Evolutionary conservation across 441 rosid species (phyloP).

Genomic region (Adansonia gregorii): DNA sequence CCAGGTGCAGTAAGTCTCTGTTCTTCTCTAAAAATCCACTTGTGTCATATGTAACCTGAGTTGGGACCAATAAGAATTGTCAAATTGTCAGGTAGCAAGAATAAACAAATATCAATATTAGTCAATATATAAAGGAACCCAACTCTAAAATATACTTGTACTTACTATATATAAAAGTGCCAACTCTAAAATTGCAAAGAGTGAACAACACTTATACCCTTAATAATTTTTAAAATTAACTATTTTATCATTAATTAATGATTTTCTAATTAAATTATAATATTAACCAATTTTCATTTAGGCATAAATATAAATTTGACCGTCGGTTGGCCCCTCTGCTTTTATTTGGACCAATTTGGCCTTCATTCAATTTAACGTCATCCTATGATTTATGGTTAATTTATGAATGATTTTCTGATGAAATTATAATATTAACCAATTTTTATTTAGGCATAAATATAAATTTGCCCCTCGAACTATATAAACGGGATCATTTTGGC

Average conservation of each 20-base stretch:
- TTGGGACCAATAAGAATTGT: constrained; percentile 38
- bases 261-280: background rate
- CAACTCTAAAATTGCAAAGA: background rate
- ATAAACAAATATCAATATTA: constrained; percentile 15
- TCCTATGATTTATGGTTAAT: no score
- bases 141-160: background rate
- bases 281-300: background rate
- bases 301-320: background rate
- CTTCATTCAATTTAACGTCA: no score
- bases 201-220: background rate
- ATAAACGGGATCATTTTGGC: no score
- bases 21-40: constrained; percentile 97
- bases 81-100: constrained; percentile 34
- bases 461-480: background rate
- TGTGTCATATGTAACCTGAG: constrained; percentile 91
- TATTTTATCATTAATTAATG: background rate
- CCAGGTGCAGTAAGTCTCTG: constrained; percentile 90
- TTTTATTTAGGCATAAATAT: background rate
- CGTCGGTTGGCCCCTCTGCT: background rate
- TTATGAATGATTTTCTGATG: background rate
- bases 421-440: background rate
- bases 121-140: background rate
- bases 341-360: no score
- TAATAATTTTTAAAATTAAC: background rate
- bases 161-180: background rate